Conservation (phyloP, 2,329 filamentous ascomycete species). For the Xylariaceae sp. region DNA sequence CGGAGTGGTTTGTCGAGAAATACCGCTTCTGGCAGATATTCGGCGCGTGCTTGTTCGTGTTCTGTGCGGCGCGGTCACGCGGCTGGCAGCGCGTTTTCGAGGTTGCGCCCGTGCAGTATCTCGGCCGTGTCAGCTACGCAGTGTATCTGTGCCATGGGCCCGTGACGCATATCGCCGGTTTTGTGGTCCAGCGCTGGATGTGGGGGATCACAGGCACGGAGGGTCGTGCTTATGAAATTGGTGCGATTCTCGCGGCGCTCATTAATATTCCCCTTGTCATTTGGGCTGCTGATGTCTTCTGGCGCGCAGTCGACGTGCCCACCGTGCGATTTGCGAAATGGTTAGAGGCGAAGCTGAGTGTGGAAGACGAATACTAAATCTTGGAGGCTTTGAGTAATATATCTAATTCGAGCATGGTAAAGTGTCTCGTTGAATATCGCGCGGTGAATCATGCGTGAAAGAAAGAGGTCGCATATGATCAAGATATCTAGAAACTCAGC, state of each 20-base stretch:
- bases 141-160: slow-evolving; percentile 67
- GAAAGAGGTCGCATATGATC: too few species aligned
- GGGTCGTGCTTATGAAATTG: slow-evolving; percentile 50
- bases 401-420: too few species aligned
- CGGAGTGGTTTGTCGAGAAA: slow-evolving; percentile 54
- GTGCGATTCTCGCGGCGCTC: slow-evolving; percentile 53
- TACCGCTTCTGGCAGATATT: slow-evolving; percentile 64
- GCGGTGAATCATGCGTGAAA: too few species aligned
- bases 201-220: slow-evolving; percentile 56
- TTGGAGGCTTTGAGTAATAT: slow-evolving; percentile 4
- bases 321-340: slow-evolving; percentile 62
- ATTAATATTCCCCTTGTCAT: slow-evolving; percentile 59
- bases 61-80: slow-evolving; percentile 53
- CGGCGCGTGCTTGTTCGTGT: slow-evolving; percentile 59
- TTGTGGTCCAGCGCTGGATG: slow-evolving; percentile 55
- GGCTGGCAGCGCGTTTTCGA: slow-evolving; percentile 59
- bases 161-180: slow-evolving; percentile 59
- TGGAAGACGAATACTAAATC: not conserved
- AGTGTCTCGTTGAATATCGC: too few species aligned
- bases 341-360: slow-evolving; percentile 51
- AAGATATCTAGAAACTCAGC: too few species aligned
- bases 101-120: slow-evolving; percentile 57
- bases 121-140: slow-evolving; percentile 65
- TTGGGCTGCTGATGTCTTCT: slow-evolving; percentile 62
- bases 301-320: slow-evolving; percentile 60